Evolutionary conservation across 2,329 filamentous ascomycete genomes (phyloP).

Genomic region (Calonectria leucothoes): DNA sequence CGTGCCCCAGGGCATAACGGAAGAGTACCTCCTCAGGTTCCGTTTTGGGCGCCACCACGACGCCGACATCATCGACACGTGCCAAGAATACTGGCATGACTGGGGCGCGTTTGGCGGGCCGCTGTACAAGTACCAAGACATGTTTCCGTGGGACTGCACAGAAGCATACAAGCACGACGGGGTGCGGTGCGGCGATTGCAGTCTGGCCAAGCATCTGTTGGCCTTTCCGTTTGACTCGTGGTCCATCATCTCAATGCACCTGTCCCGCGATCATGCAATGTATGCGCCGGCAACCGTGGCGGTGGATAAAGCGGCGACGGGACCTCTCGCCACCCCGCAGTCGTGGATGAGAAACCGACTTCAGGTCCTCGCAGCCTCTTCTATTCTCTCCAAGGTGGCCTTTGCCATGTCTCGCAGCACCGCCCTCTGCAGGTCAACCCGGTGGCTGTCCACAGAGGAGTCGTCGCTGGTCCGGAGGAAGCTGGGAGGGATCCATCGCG

Average conservation of each 20-base stretch:
- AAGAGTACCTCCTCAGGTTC: not conserved
- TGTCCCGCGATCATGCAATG: not conserved
- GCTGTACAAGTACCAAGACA: conserved; percentile 53
- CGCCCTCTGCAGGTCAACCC: not conserved
- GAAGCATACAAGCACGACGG: conserved; percentile 48
- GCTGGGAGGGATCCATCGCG: not conserved
- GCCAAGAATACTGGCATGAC: conserved; percentile 59
- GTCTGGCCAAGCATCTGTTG: not conserved
- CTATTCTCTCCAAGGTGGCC: not conserved
- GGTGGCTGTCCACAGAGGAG: not conserved
- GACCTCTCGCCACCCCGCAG: not conserved
- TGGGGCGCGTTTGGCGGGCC: conserved; percentile 54
- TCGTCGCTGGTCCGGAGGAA: not conserved
- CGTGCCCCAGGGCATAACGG: not conserved
- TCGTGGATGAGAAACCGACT: not conserved
- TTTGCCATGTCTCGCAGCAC: not conserved
- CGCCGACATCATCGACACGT: conserved; percentile 55
- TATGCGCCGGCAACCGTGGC: not conserved
- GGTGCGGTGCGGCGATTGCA: not conserved
- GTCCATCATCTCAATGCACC: not conserved
- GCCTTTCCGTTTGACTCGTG: not conserved
- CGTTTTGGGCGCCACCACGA: conserved; percentile 50
- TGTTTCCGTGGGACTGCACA: conserved; percentile 62
- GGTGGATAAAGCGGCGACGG: not conserved
- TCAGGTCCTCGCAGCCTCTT: not conserved